Percentiles rank a stretch among this genome's conserved stretches.
phyloP scores from a whole-genome alignment of 805 yeast species.

The Yamadazyma olivae region DNA sequence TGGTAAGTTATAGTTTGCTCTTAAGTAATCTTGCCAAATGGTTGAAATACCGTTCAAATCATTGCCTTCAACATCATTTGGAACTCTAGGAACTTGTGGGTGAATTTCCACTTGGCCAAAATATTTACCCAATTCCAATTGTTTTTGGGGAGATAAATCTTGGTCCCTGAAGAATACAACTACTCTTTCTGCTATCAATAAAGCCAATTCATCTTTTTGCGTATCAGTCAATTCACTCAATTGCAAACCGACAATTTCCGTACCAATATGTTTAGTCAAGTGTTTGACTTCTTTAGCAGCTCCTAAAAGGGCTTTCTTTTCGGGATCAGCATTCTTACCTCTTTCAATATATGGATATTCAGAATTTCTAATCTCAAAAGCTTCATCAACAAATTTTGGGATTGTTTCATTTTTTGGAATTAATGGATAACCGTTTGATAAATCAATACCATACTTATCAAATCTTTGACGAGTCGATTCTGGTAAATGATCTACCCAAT shows the following conservation, averaged over 20 bases:
- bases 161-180: slow-evolving; percentile 31
- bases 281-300: slow-evolving; percentile 28
- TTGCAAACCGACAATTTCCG: slow-evolving; percentile 30
- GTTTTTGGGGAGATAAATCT: slow-evolving; percentile 30
- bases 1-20: slow-evolving; percentile 23
- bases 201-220: slow-evolving; percentile 28
- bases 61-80: slow-evolving; percentile 13
- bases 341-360: slow-evolving; percentile 24
- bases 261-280: slow-evolving; percentile 24
- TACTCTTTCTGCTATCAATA: slow-evolving; percentile 26
- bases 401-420: slow-evolving; percentile 19
- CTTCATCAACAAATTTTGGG: slow-evolving; percentile 29
- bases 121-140: slow-evolving; percentile 24
- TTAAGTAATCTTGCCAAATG: slow-evolving; percentile 39
- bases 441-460: slow-evolving; percentile 22
- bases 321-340: slow-evolving; percentile 29
- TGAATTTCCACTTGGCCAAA: slow-evolving; percentile 30
- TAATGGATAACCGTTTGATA: slow-evolving; percentile 25
- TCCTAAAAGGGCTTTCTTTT: slow-evolving; percentile 25
- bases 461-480: slow-evolving; percentile 19
- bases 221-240: slow-evolving; percentile 22
- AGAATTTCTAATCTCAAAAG: slow-evolving; percentile 19
- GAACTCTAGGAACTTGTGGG: slow-evolving; percentile 25
- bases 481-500: slow-evolving; percentile 20
- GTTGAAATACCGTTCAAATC: slow-evolving; percentile 33